phyloP scores from a whole-genome alignment of 1,139 yeast species.

The Diutina pseudorugosa region DNA sequence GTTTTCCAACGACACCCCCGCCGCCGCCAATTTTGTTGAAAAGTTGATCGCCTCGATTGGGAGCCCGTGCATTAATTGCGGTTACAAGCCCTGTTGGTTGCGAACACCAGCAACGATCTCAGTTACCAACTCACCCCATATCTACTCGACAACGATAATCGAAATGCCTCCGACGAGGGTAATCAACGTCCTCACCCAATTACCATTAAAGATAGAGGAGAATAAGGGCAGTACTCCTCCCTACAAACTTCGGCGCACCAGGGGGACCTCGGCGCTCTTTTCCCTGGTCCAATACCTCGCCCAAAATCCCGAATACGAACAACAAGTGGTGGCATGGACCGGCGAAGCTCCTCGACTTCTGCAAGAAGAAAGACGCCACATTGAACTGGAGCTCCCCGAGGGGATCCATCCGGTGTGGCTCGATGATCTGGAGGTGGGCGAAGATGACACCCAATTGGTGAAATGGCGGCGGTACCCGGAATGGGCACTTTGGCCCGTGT shows the following conservation, averaged over 20 bases:
- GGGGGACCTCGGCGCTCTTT: slow-evolving; percentile 80
- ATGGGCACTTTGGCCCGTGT: slow-evolving; percentile 83
- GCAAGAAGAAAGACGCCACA: slow-evolving; percentile 37
- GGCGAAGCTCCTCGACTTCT: slow-evolving; percentile 61
- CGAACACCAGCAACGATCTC: not conserved
- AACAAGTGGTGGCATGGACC: slow-evolving; percentile 88
- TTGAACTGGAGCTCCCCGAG: slow-evolving; percentile 31
- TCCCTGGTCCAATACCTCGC: slow-evolving; percentile 59
- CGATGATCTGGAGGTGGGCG: slow-evolving; percentile 33
- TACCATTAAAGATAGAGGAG: slow-evolving; percentile 46
- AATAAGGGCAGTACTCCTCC: slow-evolving; percentile 14
- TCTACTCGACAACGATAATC: not conserved
- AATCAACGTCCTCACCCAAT: slow-evolving; percentile 53
- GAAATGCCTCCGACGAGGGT: not conserved
- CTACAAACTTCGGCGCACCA: slow-evolving; percentile 50
- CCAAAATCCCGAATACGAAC: slow-evolving; percentile 70
- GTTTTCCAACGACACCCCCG: not conserved
- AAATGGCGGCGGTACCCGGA: slow-evolving; percentile 89
- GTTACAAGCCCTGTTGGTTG: not conserved
- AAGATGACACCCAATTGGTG: slow-evolving; percentile 13
- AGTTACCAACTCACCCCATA: not conserved
- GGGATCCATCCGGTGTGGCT: slow-evolving; percentile 38
- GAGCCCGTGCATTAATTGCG: not conserved
- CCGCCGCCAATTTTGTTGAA: too few species aligned
- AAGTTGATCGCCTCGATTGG: not conserved